Evolutionary conservation across 352 stramenopile species (phyloP).

Genomic region (Globisporangium alternatum): DNA sequence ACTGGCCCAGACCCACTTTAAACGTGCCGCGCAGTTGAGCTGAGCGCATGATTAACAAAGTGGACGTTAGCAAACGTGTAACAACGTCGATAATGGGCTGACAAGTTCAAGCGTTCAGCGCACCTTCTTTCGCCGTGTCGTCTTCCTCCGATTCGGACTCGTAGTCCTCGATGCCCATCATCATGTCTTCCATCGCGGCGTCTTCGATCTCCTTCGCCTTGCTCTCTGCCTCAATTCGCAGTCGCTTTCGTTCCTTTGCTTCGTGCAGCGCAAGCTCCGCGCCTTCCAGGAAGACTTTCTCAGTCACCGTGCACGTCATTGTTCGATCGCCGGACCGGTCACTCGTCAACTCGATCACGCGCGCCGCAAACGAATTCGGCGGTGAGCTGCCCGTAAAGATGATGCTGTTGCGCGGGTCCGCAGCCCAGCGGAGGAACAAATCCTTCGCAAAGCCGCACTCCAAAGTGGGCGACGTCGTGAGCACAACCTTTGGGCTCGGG

Average conservation of each 20-base stretch:
- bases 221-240: constrained; percentile 82
- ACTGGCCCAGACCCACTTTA: constrained; percentile 82
- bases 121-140: constrained; percentile 59
- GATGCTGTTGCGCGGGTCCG: constrained; percentile 75
- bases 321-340: constrained; percentile 41
- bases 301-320: constrained; percentile 56
- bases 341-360: constrained; percentile 57
- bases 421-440: constrained; percentile 79
- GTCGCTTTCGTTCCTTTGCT: constrained; percentile 80
- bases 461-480: constrained; percentile 75
- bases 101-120: no score
- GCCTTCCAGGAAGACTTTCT: constrained; percentile 78
- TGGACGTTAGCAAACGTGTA: no score
- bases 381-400: constrained; percentile 75
- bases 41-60: constrained; percentile 12
- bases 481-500: constrained; percentile 82
- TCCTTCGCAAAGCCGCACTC: constrained; percentile 85
- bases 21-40: constrained; percentile 84
- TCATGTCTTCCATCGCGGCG: constrained; percentile 90
- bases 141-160: constrained; percentile 84
- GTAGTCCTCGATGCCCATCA: constrained; percentile 90
- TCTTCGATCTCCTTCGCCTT: constrained; percentile 89
- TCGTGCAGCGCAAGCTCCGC: constrained; percentile 83
- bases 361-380: constrained; percentile 65
- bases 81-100: neutral